Base-by-base conservation (phyloP, 352 stramenopile species). In the Plasmopara muralis region DNA sequence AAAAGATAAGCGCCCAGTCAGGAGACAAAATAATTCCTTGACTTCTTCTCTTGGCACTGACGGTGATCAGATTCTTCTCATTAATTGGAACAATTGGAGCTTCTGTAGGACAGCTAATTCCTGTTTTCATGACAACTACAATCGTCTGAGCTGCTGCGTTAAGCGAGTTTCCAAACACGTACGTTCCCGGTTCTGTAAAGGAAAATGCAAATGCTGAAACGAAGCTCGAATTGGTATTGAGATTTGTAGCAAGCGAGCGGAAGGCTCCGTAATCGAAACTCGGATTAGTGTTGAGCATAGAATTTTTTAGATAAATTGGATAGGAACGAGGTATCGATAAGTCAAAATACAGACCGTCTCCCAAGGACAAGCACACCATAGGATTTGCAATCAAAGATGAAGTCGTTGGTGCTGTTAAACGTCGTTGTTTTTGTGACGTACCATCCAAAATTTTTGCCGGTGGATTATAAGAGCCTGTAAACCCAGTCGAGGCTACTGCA, bases 271-370 rank as follows among this genome's bases (percentile, higher is more conserved):
- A 97, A 62, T 97, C 93, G 43, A 97, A 98, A 46, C 67, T 81
- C 6, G 74, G 66, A 45, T 98, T 97, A 4, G 88, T 96, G 58
- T 98, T 98, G 30, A 98, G 82, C 63, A 98, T 87, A 16, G 89
- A 97, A 58, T 98, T 88, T 58, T 97, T 97, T 20, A 95, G 56
- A 58, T 98, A 98, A 46, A 97, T 75, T 4, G 93, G 93, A 50
- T 96, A 98, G 14, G 74, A 83, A 13, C 60, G 65, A 2, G 64
- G 60, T 0, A 76, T 74, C 0, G 81, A 85, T 13, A 98, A 69
- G 57, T 97, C 85, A 54, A 97, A 97, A 2, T 96, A 47, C 13
- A 98, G 57, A 1, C 86, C 86, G 20, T 85, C 69, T n/a, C 87
- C 86, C 2, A 79, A 41, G 5, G 62, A 64, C 1, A 97, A 64